These are phyloP conservation scores for Stevia rebaudiana DNA, from an alignment of 140 eudicot species.

Conservation along the genomic window DNA sequence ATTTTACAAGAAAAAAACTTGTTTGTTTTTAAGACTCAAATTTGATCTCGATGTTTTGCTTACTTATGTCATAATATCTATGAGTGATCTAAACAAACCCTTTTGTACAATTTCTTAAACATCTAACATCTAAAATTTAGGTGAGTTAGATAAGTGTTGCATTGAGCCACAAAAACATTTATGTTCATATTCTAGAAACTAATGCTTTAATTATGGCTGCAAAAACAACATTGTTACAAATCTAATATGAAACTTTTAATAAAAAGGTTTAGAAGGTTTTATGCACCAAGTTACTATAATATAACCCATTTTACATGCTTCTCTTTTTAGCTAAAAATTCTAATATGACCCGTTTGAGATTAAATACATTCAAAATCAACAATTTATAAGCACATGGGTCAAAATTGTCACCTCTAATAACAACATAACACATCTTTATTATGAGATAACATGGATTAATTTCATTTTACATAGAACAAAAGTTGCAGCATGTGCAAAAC, in stretches of 20 bases:
- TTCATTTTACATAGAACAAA: slow-evolving; percentile 21
- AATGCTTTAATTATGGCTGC: neutral
- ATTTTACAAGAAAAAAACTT: neutral
- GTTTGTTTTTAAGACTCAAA: neutral
- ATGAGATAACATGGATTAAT: neutral
- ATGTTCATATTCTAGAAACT: neutral
- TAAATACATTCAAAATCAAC: neutral
- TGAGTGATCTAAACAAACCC: neutral
- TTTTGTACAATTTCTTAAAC: neutral
- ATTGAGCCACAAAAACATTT: neutral
- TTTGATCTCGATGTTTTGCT: neutral
- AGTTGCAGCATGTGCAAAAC: slow-evolving; percentile 53
- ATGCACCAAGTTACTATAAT: neutral
- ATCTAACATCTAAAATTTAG: neutral
- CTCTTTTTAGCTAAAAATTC: neutral
- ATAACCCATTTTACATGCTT: neutral
- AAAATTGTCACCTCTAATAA: neutral
- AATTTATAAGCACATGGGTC: neutral
- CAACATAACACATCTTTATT: neutral
- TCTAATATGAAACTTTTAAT: neutral
- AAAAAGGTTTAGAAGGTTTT: neutral
- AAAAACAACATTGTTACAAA: neutral
- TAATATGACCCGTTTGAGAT: neutral
- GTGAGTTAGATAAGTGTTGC: neutral
- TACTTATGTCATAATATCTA: neutral